Evolutionary conservation across 306 rosid genomes (phyloP).

Genomic region (Quercus berberidifolia): DNA sequence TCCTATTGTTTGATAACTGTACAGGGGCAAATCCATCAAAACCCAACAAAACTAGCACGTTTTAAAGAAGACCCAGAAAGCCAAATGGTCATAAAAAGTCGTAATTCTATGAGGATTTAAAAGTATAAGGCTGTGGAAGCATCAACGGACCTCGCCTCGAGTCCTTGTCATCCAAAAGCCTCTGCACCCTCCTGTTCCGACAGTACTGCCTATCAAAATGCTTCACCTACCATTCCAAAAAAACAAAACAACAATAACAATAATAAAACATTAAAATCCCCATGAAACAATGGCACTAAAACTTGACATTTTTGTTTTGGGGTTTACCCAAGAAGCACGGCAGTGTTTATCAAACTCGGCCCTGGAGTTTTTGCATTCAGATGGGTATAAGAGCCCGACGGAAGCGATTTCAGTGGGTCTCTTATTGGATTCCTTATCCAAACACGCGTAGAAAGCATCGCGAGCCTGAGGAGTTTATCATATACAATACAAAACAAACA

Average conservation of each 20-base stretch:
- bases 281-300: not conserved
- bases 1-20: not conserved
- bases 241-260: slow-evolving; percentile 7
- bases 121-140: slow-evolving; percentile 67
- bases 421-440: slow-evolving; percentile 67
- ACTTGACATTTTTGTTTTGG: not conserved
- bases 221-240: slow-evolving; percentile 57
- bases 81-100: not conserved
- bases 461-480: slow-evolving; percentile 49
- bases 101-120: slow-evolving; percentile 35
- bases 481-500: no score
- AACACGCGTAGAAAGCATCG: slow-evolving; percentile 79
- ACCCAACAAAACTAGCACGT: not conserved
- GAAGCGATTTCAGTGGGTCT: slow-evolving; percentile 85
- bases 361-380: slow-evolving; percentile 60
- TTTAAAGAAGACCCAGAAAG: slow-evolving; percentile 11
- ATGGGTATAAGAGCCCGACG: slow-evolving; percentile 84
- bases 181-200: slow-evolving; percentile 65
- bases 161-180: slow-evolving; percentile 88
- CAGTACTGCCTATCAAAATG: slow-evolving; percentile 88
- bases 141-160: slow-evolving; percentile 81
- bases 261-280: not conserved
- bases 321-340: slow-evolving; percentile 81
- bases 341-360: slow-evolving; percentile 62
- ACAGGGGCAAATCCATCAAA: slow-evolving; percentile 1